Percentiles rank a stretch among this genome's conserved stretches.
Evolutionary conservation across 768 basidiomycete species (phyloP).

Genomic region (Paxillus involutus): DNA sequence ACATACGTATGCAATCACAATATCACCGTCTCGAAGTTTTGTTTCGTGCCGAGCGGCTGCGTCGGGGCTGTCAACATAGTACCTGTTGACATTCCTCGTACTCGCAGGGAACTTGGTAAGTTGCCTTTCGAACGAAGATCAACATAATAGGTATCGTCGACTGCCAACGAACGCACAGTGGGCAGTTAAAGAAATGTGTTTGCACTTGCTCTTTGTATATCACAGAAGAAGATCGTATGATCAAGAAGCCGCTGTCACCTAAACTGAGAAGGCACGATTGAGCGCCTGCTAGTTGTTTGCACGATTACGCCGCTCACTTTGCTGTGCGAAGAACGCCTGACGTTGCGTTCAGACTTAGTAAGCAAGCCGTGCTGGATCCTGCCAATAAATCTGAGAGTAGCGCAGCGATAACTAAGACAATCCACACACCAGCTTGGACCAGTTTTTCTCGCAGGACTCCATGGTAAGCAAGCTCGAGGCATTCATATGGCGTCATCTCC

Average conservation of each 20-base stretch:
- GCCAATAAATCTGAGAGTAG: not conserved
- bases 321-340: slow-evolving; percentile 75
- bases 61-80: slow-evolving; percentile 37
- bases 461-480: slow-evolving; percentile 69
- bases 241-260: slow-evolving; percentile 77
- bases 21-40: slow-evolving; percentile 52
- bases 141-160: not conserved
- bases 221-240: slow-evolving; percentile 67
- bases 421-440: slow-evolving; percentile 48
- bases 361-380: slow-evolving; percentile 87
- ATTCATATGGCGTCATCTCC: slow-evolving; percentile 67
- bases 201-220: slow-evolving; percentile 43
- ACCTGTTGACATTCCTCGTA: slow-evolving; percentile 1
- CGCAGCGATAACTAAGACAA: slow-evolving; percentile 15
- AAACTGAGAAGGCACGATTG: slow-evolving; percentile 42
- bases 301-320: slow-evolving; percentile 49
- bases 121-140: slow-evolving; percentile 21
- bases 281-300: slow-evolving; percentile 1
- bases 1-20: slow-evolving; percentile 50
- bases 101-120: slow-evolving; percentile 35
- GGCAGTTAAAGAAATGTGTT: slow-evolving; percentile 36
- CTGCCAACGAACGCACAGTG: slow-evolving; percentile 22
- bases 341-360: slow-evolving; percentile 71
- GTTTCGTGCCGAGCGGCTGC: slow-evolving; percentile 46
- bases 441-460: slow-evolving; percentile 67